Percentiles rank a stretch among this genome's conserved stretches.
phyloP scores from a whole-genome alignment of 73 alveolate species.

The Durusdinium trenchii region DNA sequence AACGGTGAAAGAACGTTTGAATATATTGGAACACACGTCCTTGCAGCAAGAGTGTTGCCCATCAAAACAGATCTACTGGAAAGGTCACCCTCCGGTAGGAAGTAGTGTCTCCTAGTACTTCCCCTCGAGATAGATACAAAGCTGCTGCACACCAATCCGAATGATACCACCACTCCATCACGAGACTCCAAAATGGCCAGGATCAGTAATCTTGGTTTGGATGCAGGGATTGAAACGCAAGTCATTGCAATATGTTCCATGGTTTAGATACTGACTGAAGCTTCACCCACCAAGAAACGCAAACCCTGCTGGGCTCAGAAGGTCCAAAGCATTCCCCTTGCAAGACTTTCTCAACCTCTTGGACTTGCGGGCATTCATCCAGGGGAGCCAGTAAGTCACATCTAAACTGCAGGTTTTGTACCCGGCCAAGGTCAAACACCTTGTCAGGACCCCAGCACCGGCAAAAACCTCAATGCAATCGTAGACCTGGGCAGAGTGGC shows the following conservation, averaged over 20 bases:
- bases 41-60: background rate
- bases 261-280: background rate
- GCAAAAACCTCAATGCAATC: conserved; percentile 41
- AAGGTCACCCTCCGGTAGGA: conserved; percentile 16
- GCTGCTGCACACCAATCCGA: conserved; percentile 29
- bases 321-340: conserved; percentile 6
- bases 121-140: background rate
- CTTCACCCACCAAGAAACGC: conserved; percentile 16
- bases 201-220: conserved; percentile 13
- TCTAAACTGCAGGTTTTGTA: background rate
- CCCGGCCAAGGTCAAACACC: conserved; percentile 14
- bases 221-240: background rate
- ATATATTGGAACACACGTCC: conserved; percentile 8
- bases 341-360: background rate
- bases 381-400: conserved; percentile 9
- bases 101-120: background rate
- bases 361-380: background rate
- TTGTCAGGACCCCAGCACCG: background rate
- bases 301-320: conserved; percentile 19
- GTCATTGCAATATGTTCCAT: background rate
- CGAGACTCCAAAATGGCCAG: background rate
- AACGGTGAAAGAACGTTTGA: background rate
- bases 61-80: background rate
- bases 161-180: background rate
- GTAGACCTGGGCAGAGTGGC: background rate